A percentile compares a stretch with the other conserved stretches of the same genome.
These are phyloP conservation scores for Leccinum imitatum DNA, from an alignment of 768 basidiomycete species.

Conservation along the genomic window DNA sequence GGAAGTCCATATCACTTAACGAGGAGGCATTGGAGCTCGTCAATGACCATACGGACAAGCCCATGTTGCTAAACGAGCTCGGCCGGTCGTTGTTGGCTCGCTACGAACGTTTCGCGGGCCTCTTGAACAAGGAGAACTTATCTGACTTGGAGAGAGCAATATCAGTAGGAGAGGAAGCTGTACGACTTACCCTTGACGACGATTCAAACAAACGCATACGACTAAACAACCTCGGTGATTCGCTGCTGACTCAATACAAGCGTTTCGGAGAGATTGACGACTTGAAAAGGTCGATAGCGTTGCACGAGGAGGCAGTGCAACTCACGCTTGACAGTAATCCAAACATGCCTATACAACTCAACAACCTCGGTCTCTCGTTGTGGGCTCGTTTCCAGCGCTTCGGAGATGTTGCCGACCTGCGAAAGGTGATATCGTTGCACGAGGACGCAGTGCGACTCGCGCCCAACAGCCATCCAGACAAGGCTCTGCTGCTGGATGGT, in stretches of 20 bases:
- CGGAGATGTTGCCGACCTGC: background rate
- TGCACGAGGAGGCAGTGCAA: background rate
- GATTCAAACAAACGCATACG: background rate
- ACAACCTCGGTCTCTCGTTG: background rate
- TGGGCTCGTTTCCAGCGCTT: background rate
- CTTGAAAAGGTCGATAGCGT: background rate
- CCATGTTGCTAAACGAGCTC: background rate
- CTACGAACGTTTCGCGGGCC: background rate
- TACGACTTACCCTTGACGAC: background rate
- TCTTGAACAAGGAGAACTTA: background rate
- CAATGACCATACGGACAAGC: background rate
- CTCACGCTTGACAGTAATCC: background rate
- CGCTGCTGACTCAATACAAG: background rate
- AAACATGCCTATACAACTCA: background rate
- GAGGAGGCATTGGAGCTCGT: background rate
- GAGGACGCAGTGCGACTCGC: background rate
- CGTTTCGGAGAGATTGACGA: background rate
- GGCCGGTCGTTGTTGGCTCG: background rate
- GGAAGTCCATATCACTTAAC: background rate
- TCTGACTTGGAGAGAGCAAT: background rate
- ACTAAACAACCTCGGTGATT: background rate
- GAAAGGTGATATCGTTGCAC: background rate
- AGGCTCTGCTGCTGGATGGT: background rate
- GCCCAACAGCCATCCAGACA: background rate
- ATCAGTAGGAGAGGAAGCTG: background rate